Percentiles rank a stretch among this genome's conserved stretches.
These are phyloP conservation scores for Boletus reticuloceps DNA, from an alignment of 768 basidiomycete genomes.

Conservation along the genomic window DNA sequence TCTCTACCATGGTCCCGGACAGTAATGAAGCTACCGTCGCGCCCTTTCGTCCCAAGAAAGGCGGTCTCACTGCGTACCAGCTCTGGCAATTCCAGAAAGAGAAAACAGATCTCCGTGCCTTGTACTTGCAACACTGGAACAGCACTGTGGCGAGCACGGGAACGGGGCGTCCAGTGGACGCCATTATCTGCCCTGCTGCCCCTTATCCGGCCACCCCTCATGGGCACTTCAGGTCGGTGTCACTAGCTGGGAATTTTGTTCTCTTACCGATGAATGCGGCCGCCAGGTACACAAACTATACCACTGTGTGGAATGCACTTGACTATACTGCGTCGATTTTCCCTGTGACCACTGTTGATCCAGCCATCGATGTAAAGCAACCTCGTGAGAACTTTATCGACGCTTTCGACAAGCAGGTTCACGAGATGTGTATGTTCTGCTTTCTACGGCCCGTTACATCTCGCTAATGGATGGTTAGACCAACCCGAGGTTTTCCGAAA, in stretches of 20 bases:
- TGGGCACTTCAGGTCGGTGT: slow-evolving; percentile 49
- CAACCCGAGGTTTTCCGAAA: slow-evolving; percentile 52
- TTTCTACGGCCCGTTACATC: neutral
- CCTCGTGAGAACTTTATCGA: slow-evolving; percentile 47
- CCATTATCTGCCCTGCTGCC: slow-evolving; percentile 64
- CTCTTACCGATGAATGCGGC: neutral
- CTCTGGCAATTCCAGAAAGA: slow-evolving; percentile 66
- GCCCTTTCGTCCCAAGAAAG: slow-evolving; percentile 26
- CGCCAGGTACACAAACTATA: slow-evolving; percentile 48
- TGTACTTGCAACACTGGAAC: slow-evolving; percentile 65
- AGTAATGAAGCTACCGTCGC: slow-evolving; percentile 15
- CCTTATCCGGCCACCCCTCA: slow-evolving; percentile 63
- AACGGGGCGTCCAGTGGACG: slow-evolving; percentile 74
- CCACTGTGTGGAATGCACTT: slow-evolving; percentile 63
- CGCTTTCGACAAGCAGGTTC: slow-evolving; percentile 45
- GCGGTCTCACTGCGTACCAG: slow-evolving; percentile 49
- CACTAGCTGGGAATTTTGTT: neutral
- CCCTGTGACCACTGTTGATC: slow-evolving; percentile 64
- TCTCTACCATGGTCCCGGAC: slow-evolving; percentile 45
- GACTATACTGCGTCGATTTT: slow-evolving; percentile 63
- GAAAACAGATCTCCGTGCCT: slow-evolving; percentile 45
- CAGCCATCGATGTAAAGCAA: slow-evolving; percentile 45
- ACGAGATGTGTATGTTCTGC: slow-evolving; percentile 50
- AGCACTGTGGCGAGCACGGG: slow-evolving; percentile 48
- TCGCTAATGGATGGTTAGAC: slow-evolving; percentile 38